Conservation (phyloP, 1,284 basidiomycete genomes). For the Schizopora paradoxa region DNA sequence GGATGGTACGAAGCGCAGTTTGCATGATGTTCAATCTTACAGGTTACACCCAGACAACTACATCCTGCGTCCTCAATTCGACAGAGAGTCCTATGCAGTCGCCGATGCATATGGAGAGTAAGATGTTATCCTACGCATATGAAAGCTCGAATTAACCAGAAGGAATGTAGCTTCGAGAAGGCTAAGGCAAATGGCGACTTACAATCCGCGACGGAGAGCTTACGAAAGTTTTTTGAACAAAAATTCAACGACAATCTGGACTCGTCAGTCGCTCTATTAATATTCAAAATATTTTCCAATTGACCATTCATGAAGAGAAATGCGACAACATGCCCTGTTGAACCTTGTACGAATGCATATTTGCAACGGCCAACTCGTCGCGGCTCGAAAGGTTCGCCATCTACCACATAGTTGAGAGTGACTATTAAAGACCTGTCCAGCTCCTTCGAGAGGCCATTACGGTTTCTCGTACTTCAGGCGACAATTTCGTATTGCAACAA, state of each 20-base stretch:
- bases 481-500: slow-evolving; percentile 67
- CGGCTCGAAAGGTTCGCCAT: slow-evolving; percentile 55
- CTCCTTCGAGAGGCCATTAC: slow-evolving; percentile 69
- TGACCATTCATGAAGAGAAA: slow-evolving; percentile 42
- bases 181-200: slow-evolving; percentile 59
- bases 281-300: slow-evolving; percentile 1
- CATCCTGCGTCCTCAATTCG: slow-evolving; percentile 59
- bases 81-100: slow-evolving; percentile 60
- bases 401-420: background rate
- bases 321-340: slow-evolving; percentile 72
- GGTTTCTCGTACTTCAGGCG: slow-evolving; percentile 63
- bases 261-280: slow-evolving; percentile 5
- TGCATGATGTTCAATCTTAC: background rate
- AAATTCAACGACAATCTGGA: slow-evolving; percentile 77
- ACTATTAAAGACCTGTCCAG: slow-evolving; percentile 32
- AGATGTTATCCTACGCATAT: slow-evolving; percentile 20
- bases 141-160: background rate
- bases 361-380: slow-evolving; percentile 55
- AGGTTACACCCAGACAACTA: slow-evolving; percentile 40
- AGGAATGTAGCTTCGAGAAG: slow-evolving; percentile 53
- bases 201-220: slow-evolving; percentile 58
- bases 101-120: slow-evolving; percentile 58
- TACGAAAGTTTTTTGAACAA: slow-evolving; percentile 76
- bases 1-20: slow-evolving; percentile 35
- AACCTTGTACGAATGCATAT: slow-evolving; percentile 77